Base-by-base conservation (phyloP, 225 moss, liverwort and hornwort species). In the Lunularia cruciata region DNA sequence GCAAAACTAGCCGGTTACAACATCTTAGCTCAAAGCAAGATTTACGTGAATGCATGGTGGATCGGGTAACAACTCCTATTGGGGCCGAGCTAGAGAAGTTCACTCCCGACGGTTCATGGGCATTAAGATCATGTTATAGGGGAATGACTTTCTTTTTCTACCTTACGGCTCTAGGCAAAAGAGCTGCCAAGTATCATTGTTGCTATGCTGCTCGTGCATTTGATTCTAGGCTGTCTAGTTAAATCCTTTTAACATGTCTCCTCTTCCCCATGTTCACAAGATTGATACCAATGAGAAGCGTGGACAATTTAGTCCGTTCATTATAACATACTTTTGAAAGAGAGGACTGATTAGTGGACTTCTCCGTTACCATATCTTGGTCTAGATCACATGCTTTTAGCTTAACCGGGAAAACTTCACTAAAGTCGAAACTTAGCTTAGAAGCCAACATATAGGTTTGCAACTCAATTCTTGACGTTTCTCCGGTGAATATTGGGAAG, bases 21-120 rank as follows among this genome's bases (percentile, higher is more conserved):
- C 55, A 84, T 84, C 31, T 82, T 80, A 16, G 87, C 86, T 12
- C 58, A 78, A 57, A 86, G 79, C 68, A 86, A 81, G 68, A 67
- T 76, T 32, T 54, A 79, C 6, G 51, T 88, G 57, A 82, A 74
- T 20, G 74, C 73, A 7, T 78, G 77, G 75, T 79, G 76, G 77
- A 79, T 84, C 46, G n/a, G 79, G 33, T 4, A 86, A 82, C 79
- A 78, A 84, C 31, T 76, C 83, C 12, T 43, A 73, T 3, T 14
- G 47, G 74, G 76, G 65, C 78, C 14, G 70, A 82, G 47, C 81
- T 60, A 20, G 77, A 82, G 69, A 63, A 57, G 39, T 82, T 82
- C 69, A 75, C 69, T 67, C 81, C 72, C 9, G 72, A 86, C 75
- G 86, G 26, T 88, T 86, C 27, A 30, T 84, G 68, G 52, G 58